Evolutionary conservation across 1,284 basidiomycete genomes (phyloP).

Genomic region (Cryptococcus sp.): DNA sequence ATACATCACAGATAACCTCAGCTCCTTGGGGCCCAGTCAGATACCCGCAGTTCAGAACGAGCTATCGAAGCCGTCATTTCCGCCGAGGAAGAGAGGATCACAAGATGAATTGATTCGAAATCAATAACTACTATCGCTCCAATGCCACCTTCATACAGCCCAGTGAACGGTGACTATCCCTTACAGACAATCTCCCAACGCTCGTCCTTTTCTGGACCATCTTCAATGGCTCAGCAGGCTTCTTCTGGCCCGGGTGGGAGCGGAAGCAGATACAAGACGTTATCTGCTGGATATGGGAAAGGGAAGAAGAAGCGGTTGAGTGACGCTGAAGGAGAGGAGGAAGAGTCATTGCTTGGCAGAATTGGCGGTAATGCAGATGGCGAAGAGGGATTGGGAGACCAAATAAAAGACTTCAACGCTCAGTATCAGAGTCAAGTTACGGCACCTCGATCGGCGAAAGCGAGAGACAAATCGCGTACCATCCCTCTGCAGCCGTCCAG

Average conservation of each 20-base stretch:
- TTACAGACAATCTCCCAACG: constrained; percentile 25
- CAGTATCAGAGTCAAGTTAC: constrained; percentile 3
- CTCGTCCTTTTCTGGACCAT: constrained; percentile 7
- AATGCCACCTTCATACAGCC: no score
- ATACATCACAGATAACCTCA: no score
- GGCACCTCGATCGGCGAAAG: constrained; percentile 10
- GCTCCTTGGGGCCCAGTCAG: no score
- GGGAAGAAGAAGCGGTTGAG: constrained; percentile 40
- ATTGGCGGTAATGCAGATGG: constrained; percentile 20
- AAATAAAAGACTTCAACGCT: constrained; percentile 12
- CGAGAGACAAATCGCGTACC: constrained; percentile 70
- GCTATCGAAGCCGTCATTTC: no score
- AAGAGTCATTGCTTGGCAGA: constrained; percentile 1
- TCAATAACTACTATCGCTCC: no score
- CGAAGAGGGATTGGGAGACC: constrained; percentile 15
- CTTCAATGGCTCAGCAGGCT: constrained; percentile 5
- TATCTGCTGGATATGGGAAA: constrained; percentile 6
- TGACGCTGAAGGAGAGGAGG: constrained; percentile 31
- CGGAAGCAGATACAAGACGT: background rate
- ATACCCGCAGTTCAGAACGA: no score
- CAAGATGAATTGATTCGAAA: no score
- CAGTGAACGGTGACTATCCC: constrained; percentile 2
- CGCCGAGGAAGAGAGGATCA: no score
- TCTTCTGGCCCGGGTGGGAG: constrained; percentile 3
- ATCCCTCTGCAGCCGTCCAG: constrained; percentile 75